These are phyloP conservation scores for Fusarium oxysporum DNA, from an alignment of 2,329 filamentous ascomycete genomes.

Conservation along the genomic window DNA sequence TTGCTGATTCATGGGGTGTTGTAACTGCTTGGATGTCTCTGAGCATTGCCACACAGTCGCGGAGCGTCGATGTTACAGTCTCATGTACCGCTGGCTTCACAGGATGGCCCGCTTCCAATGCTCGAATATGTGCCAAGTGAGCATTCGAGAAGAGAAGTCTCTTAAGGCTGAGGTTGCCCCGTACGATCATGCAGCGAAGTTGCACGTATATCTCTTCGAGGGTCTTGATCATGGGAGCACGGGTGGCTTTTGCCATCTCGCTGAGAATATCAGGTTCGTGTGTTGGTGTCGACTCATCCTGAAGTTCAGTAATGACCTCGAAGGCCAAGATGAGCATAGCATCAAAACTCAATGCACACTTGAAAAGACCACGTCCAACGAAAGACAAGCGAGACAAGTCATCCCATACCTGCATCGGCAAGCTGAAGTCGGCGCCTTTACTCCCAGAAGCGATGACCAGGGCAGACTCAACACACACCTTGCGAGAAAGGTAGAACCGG, in stretches of 20 bases:
- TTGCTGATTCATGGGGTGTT: slow-evolving; percentile 36
- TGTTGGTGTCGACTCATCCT: slow-evolving; percentile 35
- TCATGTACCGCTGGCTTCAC: slow-evolving; percentile 42
- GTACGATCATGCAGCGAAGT: slow-evolving; percentile 30
- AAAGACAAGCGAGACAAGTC: slow-evolving; percentile 41
- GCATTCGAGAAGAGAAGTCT: slow-evolving; percentile 40
- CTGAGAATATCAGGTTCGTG: slow-evolving; percentile 40
- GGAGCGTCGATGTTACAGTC: slow-evolving; percentile 31
- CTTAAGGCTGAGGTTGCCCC: slow-evolving; percentile 42
- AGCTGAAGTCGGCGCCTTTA: slow-evolving; percentile 27
- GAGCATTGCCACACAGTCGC: slow-evolving; percentile 33
- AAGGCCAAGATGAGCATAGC: slow-evolving; percentile 41
- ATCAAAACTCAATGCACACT: slow-evolving; percentile 44
- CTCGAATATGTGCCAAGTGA: slow-evolving; percentile 41
- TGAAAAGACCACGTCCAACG: slow-evolving; percentile 43
- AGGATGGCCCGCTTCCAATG: slow-evolving; percentile 36
- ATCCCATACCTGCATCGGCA: slow-evolving; percentile 34
- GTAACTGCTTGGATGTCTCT: slow-evolving; percentile 20
- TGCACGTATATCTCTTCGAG: slow-evolving; percentile 37
- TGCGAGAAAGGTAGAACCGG: slow-evolving; percentile 44
- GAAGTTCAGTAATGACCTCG: slow-evolving; percentile 41
- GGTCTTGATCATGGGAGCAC: slow-evolving; percentile 35
- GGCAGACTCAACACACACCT: slow-evolving; percentile 42
- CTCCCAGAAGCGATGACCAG: slow-evolving; percentile 38
- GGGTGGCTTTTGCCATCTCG: slow-evolving; percentile 38